phyloP scores from a whole-genome alignment of 2,329 filamentous ascomycete genomes.

The Xylaria sp. region DNA sequence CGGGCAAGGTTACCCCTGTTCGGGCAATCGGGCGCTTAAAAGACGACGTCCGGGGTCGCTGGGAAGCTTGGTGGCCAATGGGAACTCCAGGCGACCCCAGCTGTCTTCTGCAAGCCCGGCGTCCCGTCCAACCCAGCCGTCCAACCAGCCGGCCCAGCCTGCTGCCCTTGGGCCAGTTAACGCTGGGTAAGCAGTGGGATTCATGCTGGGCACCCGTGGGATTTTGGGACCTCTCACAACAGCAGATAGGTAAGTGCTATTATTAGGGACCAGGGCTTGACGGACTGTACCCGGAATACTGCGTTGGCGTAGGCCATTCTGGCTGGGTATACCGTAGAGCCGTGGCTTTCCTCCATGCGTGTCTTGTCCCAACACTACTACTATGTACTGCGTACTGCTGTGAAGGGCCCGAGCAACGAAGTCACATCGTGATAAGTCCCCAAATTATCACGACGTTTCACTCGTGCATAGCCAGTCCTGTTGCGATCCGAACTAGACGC shows the following conservation, averaged over 20 bases:
- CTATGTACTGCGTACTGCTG: conserved; percentile 29
- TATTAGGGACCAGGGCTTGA: conserved; percentile 34
- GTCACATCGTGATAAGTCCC: conserved; percentile 36
- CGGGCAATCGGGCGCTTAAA: conserved; percentile 36
- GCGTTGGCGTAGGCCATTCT: conserved; percentile 13
- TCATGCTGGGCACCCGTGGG: conserved; percentile 25
- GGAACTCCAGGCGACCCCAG: conserved; percentile 21
- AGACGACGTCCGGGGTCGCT: conserved; percentile 32
- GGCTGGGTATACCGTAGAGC: too few species aligned
- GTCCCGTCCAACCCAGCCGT: conserved; percentile 38
- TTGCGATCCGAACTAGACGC: conserved; percentile 24
- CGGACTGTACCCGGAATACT: too few species aligned
- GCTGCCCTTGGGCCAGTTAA: conserved; percentile 24
- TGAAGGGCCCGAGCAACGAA: conserved; percentile 32
- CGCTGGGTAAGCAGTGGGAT: conserved; percentile 30
- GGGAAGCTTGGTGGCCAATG: conserved; percentile 31
- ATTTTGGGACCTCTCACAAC: conserved; percentile 19
- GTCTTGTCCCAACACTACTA: too few species aligned
- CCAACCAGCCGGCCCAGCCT: too few species aligned
- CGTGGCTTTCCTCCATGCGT: too few species aligned
- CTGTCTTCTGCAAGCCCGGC: conserved; percentile 31
- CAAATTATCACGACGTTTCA: conserved; percentile 35
- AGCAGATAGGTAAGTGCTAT: conserved; percentile 31
- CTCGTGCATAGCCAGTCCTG: conserved; percentile 29
- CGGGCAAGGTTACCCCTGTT: conserved; percentile 28